phyloP scores from a whole-genome alignment of 2,329 filamentous ascomycete species.

The Fusarium phyllophilum region DNA sequence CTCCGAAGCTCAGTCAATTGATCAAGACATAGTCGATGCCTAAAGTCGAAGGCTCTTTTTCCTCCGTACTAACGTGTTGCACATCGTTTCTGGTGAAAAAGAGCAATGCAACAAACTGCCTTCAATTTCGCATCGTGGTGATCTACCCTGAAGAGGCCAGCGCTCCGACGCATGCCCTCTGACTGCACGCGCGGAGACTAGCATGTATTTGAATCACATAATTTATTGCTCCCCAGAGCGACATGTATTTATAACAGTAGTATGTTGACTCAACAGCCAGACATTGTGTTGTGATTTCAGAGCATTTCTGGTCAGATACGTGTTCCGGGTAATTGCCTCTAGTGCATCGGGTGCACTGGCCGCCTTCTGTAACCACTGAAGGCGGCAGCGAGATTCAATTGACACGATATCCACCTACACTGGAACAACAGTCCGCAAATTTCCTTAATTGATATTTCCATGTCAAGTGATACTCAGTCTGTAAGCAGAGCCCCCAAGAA shows the following conservation, averaged over 20 bases:
- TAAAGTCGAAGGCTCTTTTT: rapidly evolving
- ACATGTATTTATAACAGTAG: not conserved
- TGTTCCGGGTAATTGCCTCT: not conserved
- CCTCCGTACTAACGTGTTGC: too few species aligned
- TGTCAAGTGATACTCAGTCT: not conserved
- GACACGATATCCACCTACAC: not conserved
- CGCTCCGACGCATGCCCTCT: too few species aligned
- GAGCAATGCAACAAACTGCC: too few species aligned
- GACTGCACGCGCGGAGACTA: too few species aligned
- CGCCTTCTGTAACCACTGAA: not conserved
- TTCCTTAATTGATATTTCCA: not conserved
- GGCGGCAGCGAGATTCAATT: not conserved
- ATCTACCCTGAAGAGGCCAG: too few species aligned
- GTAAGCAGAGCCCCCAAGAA: not conserved
- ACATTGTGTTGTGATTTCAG: not conserved
- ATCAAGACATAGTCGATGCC: too few species aligned
- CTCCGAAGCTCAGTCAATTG: too few species aligned
- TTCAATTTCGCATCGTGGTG: too few species aligned
- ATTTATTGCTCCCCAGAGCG: not conserved
- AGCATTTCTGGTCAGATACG: not conserved
- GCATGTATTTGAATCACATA: not conserved
- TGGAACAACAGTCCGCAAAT: rapidly evolving
- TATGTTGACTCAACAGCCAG: too few species aligned
- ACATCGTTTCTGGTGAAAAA: too few species aligned
- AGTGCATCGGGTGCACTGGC: too few species aligned